Conservation (phyloP, 768 basidiomycete genomes). For the Russula abietina region DNA sequence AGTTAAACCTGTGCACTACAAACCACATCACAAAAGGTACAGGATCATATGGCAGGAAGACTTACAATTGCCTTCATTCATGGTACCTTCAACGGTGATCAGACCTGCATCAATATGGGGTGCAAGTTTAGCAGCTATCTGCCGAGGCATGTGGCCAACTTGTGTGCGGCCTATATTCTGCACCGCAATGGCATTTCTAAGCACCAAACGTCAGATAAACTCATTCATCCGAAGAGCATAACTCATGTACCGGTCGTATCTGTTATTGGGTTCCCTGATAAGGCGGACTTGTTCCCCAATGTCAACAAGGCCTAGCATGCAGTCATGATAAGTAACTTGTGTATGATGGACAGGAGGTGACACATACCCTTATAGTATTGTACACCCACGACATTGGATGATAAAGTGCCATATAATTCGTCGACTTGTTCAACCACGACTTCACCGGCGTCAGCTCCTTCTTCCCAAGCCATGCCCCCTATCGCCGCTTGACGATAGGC, state of each 20-base stretch:
- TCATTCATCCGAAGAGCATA: not conserved
- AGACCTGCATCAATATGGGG: slow-evolving; percentile 60
- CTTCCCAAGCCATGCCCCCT: slow-evolving; percentile 24
- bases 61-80: slow-evolving; percentile 64
- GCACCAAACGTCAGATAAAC: not conserved
- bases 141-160: slow-evolving; percentile 75
- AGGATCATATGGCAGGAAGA: not conserved
- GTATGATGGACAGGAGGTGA: not conserved
- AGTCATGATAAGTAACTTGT: not conserved
- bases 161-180: slow-evolving; percentile 66
- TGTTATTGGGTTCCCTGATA: slow-evolving; percentile 59
- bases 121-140: slow-evolving; percentile 53
- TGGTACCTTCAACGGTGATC: slow-evolving; percentile 67
- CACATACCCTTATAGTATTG: slow-evolving; percentile 66
- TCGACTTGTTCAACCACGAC: slow-evolving; percentile 35
- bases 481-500: slow-evolving; percentile 9
- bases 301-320: slow-evolving; percentile 59
- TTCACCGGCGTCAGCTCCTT: slow-evolving; percentile 20
- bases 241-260: slow-evolving; percentile 51
- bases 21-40: slow-evolving; percentile 11
- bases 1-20: slow-evolving; percentile 42
- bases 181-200: slow-evolving; percentile 75
- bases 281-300: slow-evolving; percentile 71
- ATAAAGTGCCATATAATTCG: slow-evolving; percentile 58
- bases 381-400: slow-evolving; percentile 69